phyloP scores from a whole-genome alignment of 2,329 filamentous ascomycete species.

The Cercospora sesami region DNA sequence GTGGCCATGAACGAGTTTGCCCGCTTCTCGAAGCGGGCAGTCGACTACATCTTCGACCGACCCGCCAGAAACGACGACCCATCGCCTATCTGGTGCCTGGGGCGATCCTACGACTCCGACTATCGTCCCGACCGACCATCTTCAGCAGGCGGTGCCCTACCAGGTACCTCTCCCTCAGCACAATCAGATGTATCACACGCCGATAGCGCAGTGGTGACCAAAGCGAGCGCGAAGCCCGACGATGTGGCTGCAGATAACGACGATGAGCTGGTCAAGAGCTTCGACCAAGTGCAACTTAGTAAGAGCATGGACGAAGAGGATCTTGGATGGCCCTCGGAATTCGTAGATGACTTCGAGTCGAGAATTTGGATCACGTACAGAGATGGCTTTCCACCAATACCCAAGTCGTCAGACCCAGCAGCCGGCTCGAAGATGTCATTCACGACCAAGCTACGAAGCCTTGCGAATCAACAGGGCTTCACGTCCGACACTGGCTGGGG shows the following conservation, averaged over 20 bases:
- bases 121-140: constrained; percentile 27
- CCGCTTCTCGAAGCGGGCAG: constrained; percentile 72
- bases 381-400: constrained; percentile 79
- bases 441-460: constrained; percentile 76
- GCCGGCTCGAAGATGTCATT: constrained; percentile 73
- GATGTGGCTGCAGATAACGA: constrained; percentile 24
- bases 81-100: constrained; percentile 81
- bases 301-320: constrained; percentile 40
- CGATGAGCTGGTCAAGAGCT: constrained; percentile 33
- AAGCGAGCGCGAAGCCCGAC: constrained; percentile 21
- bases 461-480: constrained; percentile 78
- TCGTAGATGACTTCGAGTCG: constrained; percentile 90
- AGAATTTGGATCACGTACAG: constrained; percentile 96
- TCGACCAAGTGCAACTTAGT: constrained; percentile 33
- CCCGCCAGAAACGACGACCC: constrained; percentile 78
- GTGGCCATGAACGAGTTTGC: constrained; percentile 68
- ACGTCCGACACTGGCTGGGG: constrained; percentile 95
- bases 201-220: constrained; percentile 38
- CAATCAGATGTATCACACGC: constrained; percentile 36
- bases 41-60: constrained; percentile 91
- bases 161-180: constrained; percentile 35
- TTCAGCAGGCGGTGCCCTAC: constrained; percentile 17
- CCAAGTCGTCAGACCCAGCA: constrained; percentile 72
- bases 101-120: constrained; percentile 52
- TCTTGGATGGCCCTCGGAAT: constrained; percentile 75